These are phyloP conservation scores for Toxoplasma gondii DNA, from an alignment of 169 alveolate genomes.

Conservation along the genomic window DNA sequence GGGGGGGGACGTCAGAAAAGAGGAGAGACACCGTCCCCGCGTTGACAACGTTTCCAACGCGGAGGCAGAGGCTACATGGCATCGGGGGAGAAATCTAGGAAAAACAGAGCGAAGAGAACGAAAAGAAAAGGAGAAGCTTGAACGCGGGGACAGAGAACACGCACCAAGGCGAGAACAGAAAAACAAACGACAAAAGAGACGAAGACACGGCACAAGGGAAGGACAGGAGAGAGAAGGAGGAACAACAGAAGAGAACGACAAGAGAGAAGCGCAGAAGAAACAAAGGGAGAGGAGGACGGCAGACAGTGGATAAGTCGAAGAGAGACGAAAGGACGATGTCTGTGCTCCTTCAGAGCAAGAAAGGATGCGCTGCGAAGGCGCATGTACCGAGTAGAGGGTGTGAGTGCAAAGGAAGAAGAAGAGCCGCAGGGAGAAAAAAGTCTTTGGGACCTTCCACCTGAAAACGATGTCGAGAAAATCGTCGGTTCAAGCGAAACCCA, in stretches of 20 bases:
- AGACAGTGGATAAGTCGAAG: not conserved
- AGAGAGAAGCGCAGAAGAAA: not conserved
- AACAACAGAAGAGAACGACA: not conserved
- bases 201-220: not conserved
- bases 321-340: not conserved
- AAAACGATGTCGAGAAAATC: too few relatives aligned
- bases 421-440: not conserved
- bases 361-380: not conserved
- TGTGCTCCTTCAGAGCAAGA: not conserved
- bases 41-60: not conserved
- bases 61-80: not conserved
- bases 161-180: not conserved
- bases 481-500: too few relatives aligned
- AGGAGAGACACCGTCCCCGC: not conserved
- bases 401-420: not conserved
- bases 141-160: not conserved
- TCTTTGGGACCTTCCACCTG: too few relatives aligned
- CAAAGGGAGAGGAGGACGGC: not conserved
- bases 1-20: not conserved
- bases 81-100: not conserved
- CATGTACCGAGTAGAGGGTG: not conserved
- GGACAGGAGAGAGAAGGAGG: not conserved
- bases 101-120: not conserved
- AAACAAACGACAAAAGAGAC: not conserved
- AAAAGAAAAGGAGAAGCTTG: not conserved